A percentile compares a stretch with the other conserved stretches of the same genome.
phyloP scores from a whole-genome alignment of 805 yeast species.

The Nakazawaea anatomiae region DNA sequence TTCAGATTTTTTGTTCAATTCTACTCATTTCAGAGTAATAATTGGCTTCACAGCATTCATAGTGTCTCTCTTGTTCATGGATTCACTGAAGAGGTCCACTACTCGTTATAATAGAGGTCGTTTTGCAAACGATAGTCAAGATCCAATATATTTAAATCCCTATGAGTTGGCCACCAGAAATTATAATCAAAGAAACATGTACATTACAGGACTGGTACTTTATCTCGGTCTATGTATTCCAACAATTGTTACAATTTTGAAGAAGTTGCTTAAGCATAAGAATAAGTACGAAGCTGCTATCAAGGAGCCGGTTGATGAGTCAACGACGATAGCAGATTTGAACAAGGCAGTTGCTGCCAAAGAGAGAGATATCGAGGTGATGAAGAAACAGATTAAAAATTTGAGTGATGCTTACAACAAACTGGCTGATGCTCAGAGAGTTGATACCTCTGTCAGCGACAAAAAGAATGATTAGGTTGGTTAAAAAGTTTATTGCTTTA shows the following conservation, averaged over 20 bases:
- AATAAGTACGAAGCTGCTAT: constrained; percentile 16
- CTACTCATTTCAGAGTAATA: constrained; percentile 36
- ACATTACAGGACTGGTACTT: constrained; percentile 48
- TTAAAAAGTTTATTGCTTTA: too few species aligned
- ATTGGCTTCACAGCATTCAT: constrained; percentile 31
- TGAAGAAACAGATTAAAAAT: constrained; percentile 39
- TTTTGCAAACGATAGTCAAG: constrained; percentile 1
- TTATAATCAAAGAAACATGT: constrained; percentile 52
- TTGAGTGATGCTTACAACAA: constrained; percentile 34
- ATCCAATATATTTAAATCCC: constrained; percentile 19
- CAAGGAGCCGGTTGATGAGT: constrained; percentile 19
- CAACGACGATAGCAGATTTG: constrained; percentile 26
- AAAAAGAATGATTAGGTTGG: constrained; percentile 8
- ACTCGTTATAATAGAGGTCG: neutral
- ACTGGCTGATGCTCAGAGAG: constrained; percentile 20
- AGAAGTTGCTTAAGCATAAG: constrained; percentile 35
- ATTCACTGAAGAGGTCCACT: constrained; percentile 25
- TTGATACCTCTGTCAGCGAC: neutral
- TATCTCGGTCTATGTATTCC: constrained; percentile 39
- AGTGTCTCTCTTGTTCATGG: constrained; percentile 40
- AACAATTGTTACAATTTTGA: constrained; percentile 37
- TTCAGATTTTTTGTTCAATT: constrained; percentile 23
- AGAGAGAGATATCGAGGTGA: constrained; percentile 31
- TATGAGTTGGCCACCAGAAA: constrained; percentile 44
- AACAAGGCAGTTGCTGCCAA: constrained; percentile 27